Evolutionary conservation across 768 basidiomycete species (phyloP).

Genomic region (Mycena maculata): DNA sequence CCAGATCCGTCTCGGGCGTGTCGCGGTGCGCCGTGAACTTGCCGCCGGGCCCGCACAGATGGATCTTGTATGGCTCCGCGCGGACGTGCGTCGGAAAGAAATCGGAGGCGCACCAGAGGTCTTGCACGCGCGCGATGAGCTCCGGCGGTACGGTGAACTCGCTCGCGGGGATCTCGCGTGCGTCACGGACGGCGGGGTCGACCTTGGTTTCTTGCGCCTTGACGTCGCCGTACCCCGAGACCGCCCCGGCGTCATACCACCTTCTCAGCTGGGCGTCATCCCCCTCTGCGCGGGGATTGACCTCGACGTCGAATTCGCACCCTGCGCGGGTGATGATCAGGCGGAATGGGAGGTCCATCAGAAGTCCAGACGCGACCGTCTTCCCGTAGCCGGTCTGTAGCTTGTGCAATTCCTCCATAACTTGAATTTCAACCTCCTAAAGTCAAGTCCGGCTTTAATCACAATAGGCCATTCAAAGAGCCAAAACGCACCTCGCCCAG

Average conservation of each 20-base stretch:
- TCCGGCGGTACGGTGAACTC: conserved; percentile 35
- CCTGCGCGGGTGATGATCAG: conserved; percentile 5
- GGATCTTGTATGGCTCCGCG: conserved; percentile 47
- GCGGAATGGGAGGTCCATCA: not conserved
- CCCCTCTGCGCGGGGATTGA: not conserved
- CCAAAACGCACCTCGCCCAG: not conserved
- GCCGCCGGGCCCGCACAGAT: conserved; percentile 43
- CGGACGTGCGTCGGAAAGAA: conserved; percentile 40
- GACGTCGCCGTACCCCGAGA: conserved; percentile 43
- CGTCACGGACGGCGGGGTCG: conserved; percentile 36
- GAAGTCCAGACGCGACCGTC: not conserved
- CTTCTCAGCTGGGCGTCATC: not conserved
- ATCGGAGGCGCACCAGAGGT: conserved; percentile 31
- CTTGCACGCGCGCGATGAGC: conserved; percentile 30
- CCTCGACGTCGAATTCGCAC: conserved; percentile 7
- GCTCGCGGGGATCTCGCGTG: conserved; percentile 39
- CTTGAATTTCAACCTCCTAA: not conserved
- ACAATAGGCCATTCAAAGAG: not conserved
- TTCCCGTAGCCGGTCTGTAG: not conserved
- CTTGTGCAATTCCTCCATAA: not conserved
- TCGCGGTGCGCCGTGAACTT: conserved; percentile 44
- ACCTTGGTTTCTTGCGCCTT: conserved; percentile 37
- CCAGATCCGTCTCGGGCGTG: conserved; percentile 41
- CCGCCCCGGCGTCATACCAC: conserved; percentile 28
- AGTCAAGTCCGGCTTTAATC: not conserved